These are phyloP conservation scores for Dentipellis fragilis DNA, from an alignment of 768 basidiomycete species.

Conservation along the genomic window DNA sequence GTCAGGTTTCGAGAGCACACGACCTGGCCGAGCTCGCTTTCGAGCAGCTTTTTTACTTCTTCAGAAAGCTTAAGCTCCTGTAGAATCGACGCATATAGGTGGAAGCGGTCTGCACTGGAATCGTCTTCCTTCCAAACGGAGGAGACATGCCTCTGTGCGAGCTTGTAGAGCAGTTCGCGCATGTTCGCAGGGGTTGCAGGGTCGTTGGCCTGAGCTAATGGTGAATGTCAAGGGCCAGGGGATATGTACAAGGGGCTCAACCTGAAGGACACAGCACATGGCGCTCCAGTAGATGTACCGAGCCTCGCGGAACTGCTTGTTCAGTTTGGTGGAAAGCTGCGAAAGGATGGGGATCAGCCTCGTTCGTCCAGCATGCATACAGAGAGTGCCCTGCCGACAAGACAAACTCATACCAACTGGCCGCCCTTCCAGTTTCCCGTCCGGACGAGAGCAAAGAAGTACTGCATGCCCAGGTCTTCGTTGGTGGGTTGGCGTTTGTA, in stretches of 20 bases:
- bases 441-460: conserved; percentile 78
- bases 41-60: conserved; percentile 60
- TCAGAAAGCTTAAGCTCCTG: conserved; percentile 58
- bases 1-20: conserved; percentile 64
- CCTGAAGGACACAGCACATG: conserved; percentile 74
- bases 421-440: conserved; percentile 79
- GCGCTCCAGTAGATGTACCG: conserved; percentile 79
- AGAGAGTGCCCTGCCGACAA: background rate
- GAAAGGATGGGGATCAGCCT: conserved; percentile 3
- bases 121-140: conserved; percentile 56
- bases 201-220: conserved; percentile 53
- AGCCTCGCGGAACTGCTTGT: conserved; percentile 77
- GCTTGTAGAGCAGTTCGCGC: conserved; percentile 60
- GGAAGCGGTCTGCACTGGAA: conserved; percentile 63
- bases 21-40: conserved; percentile 55
- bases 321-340: conserved; percentile 71
- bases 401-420: conserved; percentile 49
- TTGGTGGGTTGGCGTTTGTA: conserved; percentile 73
- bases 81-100: conserved; percentile 64
- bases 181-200: conserved; percentile 48
- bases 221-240: background rate
- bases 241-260: conserved; percentile 16
- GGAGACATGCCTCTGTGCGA: conserved; percentile 65
- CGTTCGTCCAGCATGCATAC: background rate
- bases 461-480: conserved; percentile 76